Evolutionary conservation across 1,284 basidiomycete genomes (phyloP).

Genomic region (Apiotrichum veenhuisii): DNA sequence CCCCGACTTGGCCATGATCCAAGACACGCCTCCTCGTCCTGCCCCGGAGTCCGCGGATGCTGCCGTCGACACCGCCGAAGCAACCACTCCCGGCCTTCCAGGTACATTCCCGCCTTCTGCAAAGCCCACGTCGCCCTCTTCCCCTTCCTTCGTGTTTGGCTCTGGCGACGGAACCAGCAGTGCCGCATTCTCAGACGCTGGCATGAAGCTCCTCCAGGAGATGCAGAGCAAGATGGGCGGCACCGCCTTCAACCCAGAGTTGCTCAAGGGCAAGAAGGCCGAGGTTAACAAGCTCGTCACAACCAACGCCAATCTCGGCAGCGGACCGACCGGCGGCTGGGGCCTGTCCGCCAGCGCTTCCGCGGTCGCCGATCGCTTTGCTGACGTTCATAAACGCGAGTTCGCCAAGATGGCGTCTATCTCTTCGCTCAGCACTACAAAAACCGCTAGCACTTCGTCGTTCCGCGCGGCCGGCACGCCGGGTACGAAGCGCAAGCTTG

Average conservation of each 20-base stretch:
- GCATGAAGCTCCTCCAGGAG: slow-evolving; percentile 34
- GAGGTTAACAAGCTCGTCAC: slow-evolving; percentile 36
- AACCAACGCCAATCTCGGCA: slow-evolving; percentile 25
- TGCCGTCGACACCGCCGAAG: not conserved
- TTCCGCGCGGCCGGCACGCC: not conserved
- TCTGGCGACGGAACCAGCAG: slow-evolving; percentile 21
- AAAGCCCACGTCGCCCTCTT: slow-evolving; percentile 4
- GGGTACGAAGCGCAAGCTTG: slow-evolving; percentile 1
- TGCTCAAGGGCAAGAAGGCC: slow-evolving; percentile 42
- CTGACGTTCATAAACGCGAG: slow-evolving; percentile 37
- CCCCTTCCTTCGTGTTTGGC: slow-evolving; percentile 31
- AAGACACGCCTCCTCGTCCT: not conserved
- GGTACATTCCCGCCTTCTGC: slow-evolving; percentile 9
- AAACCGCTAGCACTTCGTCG: not conserved
- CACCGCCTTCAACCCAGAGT: slow-evolving; percentile 29
- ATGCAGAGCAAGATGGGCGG: slow-evolving; percentile 42
- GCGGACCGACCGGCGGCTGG: slow-evolving; percentile 26
- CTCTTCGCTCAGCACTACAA: not conserved
- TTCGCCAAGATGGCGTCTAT: slow-evolving; percentile 36
- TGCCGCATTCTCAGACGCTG: slow-evolving; percentile 35
- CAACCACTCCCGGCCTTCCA: slow-evolving; percentile 2
- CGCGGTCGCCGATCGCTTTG: slow-evolving; percentile 30
- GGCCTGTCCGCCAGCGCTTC: slow-evolving; percentile 21
- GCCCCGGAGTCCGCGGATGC: not conserved
- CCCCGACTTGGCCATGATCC: slow-evolving; percentile 13